A percentile compares a stretch with the other conserved stretches of the same genome.
These are phyloP conservation scores for Amauroascus verrucosus DNA, from an alignment of 2,329 filamentous ascomycete genomes.

Conservation along the genomic window DNA sequence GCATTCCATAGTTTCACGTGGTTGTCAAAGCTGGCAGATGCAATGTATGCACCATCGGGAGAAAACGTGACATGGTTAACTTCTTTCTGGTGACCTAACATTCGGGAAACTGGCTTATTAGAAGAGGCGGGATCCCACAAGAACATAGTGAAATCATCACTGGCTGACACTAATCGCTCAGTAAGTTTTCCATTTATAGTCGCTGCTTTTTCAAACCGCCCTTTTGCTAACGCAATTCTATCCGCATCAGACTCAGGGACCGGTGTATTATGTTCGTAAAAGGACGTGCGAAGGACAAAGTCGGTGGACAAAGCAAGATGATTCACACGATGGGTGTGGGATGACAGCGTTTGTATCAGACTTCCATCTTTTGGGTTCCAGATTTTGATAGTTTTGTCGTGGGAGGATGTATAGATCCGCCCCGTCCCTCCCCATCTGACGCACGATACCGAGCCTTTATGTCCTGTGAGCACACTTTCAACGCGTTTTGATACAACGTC, in stretches of 20 bases:
- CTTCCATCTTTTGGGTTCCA: constrained; percentile 77
- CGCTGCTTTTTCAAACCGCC: constrained; percentile 77
- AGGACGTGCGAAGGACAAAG: constrained; percentile 74
- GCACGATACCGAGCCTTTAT: constrained; percentile 80
- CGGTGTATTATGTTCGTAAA: constrained; percentile 69
- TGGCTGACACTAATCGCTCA: constrained; percentile 80
- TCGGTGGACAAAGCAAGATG: constrained; percentile 89
- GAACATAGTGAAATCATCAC: constrained; percentile 93
- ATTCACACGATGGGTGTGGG: constrained; percentile 92
- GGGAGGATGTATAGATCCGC: constrained; percentile 70
- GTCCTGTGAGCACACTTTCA: constrained; percentile 74
- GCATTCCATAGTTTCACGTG: constrained; percentile 88
- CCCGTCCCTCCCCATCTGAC: constrained; percentile 92
- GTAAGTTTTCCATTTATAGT: constrained; percentile 63
- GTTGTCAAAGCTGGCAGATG: constrained; percentile 86
- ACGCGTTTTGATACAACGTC: constrained; percentile 65
- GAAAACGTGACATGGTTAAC: constrained; percentile 95
- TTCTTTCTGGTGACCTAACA: constrained; percentile 92
- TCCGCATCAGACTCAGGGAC: constrained; percentile 59
- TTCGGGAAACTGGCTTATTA: constrained; percentile 73
- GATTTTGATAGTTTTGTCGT: constrained; percentile 85
- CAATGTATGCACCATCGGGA: constrained; percentile 76
- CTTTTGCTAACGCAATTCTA: constrained; percentile 63
- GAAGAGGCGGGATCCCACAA: constrained; percentile 76
- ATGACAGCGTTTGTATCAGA: constrained; percentile 64